phyloP scores from a whole-genome alignment of 306 rosid genomes.

The Calophaca sinica region DNA sequence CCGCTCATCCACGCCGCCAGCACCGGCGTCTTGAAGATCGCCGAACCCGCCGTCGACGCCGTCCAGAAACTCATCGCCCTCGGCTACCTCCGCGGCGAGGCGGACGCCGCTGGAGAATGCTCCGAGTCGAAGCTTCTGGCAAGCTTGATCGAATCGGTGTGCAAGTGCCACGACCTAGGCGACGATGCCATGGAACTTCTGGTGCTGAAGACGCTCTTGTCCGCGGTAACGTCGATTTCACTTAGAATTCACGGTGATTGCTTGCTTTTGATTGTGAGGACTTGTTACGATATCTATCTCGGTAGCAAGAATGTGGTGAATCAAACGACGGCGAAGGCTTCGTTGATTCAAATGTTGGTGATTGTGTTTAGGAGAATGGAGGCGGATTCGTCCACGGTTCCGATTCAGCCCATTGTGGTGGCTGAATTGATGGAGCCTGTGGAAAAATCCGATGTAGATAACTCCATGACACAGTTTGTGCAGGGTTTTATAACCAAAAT shows the following conservation, averaged over 20 bases:
- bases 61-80: slow-evolving; percentile 83
- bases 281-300: slow-evolving; percentile 88
- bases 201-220: slow-evolving; percentile 85
- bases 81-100: slow-evolving; percentile 94
- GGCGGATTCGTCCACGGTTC: slow-evolving; percentile 96
- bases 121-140: slow-evolving; percentile 80
- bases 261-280: slow-evolving; percentile 85
- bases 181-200: slow-evolving; percentile 89
- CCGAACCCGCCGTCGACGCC: slow-evolving; percentile 94
- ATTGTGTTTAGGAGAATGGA: slow-evolving; percentile 99
- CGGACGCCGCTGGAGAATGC: slow-evolving; percentile 69
- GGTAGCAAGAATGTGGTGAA: slow-evolving; percentile 91
- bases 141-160: slow-evolving; percentile 81
- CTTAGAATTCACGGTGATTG: slow-evolving; percentile 96
- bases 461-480: slow-evolving; percentile 83
- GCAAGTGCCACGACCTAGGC: slow-evolving; percentile 88
- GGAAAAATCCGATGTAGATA: slow-evolving; percentile 83
- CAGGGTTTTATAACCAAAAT: slow-evolving; percentile 95
- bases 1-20: slow-evolving; percentile 82
- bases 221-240: slow-evolving; percentile 95
- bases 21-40: slow-evolving; percentile 83
- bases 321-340: slow-evolving; percentile 97
- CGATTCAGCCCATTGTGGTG: slow-evolving; percentile 97
- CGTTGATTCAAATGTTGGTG: slow-evolving; percentile 94
- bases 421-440: slow-evolving; percentile 93